Conservation (phyloP, 345 rosid species). For the Heritiera fomes region DNA sequence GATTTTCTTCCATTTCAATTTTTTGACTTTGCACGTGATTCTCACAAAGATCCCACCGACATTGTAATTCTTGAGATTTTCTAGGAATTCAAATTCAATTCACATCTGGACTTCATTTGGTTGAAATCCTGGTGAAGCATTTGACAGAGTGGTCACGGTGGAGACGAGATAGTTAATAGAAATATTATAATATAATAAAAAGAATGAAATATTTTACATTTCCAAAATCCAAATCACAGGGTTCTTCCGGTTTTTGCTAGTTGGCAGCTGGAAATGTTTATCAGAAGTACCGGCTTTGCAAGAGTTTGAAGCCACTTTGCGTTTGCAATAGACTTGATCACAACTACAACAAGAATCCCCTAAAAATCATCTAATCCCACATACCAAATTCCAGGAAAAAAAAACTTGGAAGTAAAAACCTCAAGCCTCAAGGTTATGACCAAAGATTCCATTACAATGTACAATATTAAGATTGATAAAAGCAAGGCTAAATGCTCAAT, state of each 20-base stretch:
- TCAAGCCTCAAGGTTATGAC: slow-evolving; percentile 18
- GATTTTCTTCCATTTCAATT: too few relatives aligned
- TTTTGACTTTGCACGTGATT: too few relatives aligned
- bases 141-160: slow-evolving; percentile 30
- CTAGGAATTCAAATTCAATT: slow-evolving; percentile 16
- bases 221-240: slow-evolving; percentile 18
- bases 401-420: background rate
- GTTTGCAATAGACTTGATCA: background rate
- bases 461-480: slow-evolving; percentile 9
- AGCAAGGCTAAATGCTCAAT: background rate
- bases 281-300: background rate
- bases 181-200: background rate
- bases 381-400: background rate
- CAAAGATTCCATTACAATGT: slow-evolving; percentile 31
- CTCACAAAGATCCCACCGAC: slow-evolving; percentile 25
- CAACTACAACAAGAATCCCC: slow-evolving; percentile 1
- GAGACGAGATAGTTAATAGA: background rate
- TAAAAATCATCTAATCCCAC: background rate
- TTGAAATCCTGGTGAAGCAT: slow-evolving; percentile 10
- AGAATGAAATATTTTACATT: background rate
- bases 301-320: background rate
- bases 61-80: slow-evolving; percentile 33
- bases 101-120: slow-evolving; percentile 23
- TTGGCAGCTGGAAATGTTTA: background rate
- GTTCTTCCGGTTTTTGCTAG: background rate